Evolutionary conservation across 257 asterid genomes (phyloP).

Genomic region (Jacaranda copaia): DNA sequence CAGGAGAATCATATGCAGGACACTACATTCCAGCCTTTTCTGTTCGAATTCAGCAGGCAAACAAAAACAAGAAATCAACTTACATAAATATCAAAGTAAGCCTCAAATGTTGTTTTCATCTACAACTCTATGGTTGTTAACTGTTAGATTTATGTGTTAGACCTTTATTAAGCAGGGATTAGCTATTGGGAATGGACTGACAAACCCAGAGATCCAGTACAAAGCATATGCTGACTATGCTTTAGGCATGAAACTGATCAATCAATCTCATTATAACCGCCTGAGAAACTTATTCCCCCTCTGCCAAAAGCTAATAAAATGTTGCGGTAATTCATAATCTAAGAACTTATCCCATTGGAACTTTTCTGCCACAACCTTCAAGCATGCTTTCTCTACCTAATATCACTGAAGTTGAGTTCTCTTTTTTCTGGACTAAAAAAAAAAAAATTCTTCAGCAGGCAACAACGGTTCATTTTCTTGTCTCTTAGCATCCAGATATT

Average conservation of each 20-base stretch:
- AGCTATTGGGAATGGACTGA: conserved; percentile 62
- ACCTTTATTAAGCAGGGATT: conserved; percentile 36
- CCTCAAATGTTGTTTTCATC: neutral
- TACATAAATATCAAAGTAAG: conserved; percentile 43
- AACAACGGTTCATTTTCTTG: conserved; percentile 33
- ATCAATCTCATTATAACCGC: conserved; percentile 24
- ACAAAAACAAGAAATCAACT: conserved; percentile 36
- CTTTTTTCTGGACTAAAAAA: neutral
- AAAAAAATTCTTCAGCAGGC: conserved; percentile 29
- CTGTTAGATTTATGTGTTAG: neutral
- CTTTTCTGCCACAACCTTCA: too few relatives aligned
- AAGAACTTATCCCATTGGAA: too few relatives aligned
- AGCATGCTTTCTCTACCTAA: neutral
- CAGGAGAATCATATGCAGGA: conserved; percentile 53
- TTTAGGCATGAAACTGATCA: conserved; percentile 47
- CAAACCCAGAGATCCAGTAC: conserved; percentile 58
- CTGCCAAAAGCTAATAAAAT: conserved; percentile 39
- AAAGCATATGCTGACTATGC: conserved; percentile 56
- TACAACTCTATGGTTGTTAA: neutral
- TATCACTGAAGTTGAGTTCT: neutral
- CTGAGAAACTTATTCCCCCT: conserved; percentile 24
- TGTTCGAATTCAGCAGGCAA: conserved; percentile 37
- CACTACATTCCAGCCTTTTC: conserved; percentile 50
- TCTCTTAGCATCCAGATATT: conserved; percentile 29
- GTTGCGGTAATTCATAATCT: conserved; percentile 43